These are phyloP conservation scores for Dipodascopsis uninucleata DNA, from an alignment of 805 yeast species.

Conservation along the genomic window DNA sequence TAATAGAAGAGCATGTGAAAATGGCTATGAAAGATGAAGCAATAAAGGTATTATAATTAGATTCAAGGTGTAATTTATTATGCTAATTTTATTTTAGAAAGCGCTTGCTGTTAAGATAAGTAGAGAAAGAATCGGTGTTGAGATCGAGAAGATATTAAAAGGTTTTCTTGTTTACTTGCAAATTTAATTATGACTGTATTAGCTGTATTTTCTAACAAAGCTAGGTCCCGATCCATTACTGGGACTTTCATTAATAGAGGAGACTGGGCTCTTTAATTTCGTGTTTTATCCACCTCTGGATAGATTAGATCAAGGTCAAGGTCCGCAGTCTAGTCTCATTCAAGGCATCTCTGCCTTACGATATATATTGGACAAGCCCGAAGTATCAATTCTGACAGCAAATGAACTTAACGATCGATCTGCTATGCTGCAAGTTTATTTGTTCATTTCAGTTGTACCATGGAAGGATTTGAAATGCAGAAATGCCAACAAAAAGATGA, in stretches of 20 bases:
- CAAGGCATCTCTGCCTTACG: too few species aligned
- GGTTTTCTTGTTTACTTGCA: conserved; percentile 55
- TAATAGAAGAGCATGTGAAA: conserved; percentile 49
- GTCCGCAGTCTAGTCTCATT: too few species aligned
- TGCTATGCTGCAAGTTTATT: conserved; percentile 42
- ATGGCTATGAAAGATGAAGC: conserved; percentile 60
- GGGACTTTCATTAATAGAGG: conserved; percentile 26
- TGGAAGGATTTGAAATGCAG: conserved; percentile 43
- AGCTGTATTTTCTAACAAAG: conserved; percentile 25
- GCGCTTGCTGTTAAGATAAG: conserved; percentile 73
- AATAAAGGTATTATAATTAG: conserved; percentile 41
- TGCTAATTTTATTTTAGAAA: conserved; percentile 8
- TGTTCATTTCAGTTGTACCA: conserved; percentile 49
- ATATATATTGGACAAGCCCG: not conserved
- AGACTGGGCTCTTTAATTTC: conserved; percentile 7
- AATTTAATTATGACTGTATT: conserved; percentile 28
- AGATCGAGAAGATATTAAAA: conserved; percentile 70
- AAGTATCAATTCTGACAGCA: conserved; percentile 10
- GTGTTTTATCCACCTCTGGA: conserved; percentile 25
- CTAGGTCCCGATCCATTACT: conserved; percentile 25
- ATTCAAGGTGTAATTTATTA: not conserved
- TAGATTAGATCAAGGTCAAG: too few species aligned
- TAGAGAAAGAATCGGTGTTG: conserved; percentile 85
- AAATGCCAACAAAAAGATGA: conserved; percentile 40
- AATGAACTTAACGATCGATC: conserved; percentile 12